Conservation (phyloP, 768 basidiomycete species). For the Myochromella boudieri region DNA sequence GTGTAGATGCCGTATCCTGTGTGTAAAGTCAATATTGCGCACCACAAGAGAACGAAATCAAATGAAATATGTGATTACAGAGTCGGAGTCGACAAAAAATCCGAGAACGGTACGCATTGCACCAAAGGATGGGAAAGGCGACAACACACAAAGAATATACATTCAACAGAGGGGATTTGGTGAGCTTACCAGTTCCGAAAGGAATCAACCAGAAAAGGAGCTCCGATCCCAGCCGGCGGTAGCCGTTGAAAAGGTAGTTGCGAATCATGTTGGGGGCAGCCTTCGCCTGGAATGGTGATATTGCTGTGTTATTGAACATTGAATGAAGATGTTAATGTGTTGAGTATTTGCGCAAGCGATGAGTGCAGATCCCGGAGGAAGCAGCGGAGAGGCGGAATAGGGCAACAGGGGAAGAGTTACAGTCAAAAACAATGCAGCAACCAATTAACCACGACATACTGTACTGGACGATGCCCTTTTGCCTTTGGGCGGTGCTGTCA, state of each 20-base stretch:
- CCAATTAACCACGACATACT: too few species aligned
- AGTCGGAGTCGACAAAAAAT: background rate
- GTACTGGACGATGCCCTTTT: constrained; percentile 79
- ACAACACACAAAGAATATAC: background rate
- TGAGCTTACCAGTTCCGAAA: constrained; percentile 67
- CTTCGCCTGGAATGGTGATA: constrained; percentile 82
- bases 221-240: constrained; percentile 71
- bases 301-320: constrained; percentile 57
- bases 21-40: background rate
- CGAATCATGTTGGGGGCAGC: constrained; percentile 70
- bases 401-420: too few species aligned
- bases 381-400: too few species aligned
- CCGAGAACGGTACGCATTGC: background rate
- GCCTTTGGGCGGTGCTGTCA: constrained; percentile 59
- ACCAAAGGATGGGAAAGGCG: background rate
- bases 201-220: constrained; percentile 79
- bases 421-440: too few species aligned
- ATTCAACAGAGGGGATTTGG: too few species aligned
- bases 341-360: too few species aligned
- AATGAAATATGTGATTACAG: background rate
- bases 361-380: too few species aligned
- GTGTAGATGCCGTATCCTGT: constrained; percentile 77
- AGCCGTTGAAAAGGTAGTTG: constrained; percentile 86
- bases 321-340: too few species aligned
- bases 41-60: background rate